A percentile compares a stretch with the other conserved stretches of the same genome.
Evolutionary conservation across 108 stramenopile species (phyloP).

Genomic region (Craspedostauros australis): DNA sequence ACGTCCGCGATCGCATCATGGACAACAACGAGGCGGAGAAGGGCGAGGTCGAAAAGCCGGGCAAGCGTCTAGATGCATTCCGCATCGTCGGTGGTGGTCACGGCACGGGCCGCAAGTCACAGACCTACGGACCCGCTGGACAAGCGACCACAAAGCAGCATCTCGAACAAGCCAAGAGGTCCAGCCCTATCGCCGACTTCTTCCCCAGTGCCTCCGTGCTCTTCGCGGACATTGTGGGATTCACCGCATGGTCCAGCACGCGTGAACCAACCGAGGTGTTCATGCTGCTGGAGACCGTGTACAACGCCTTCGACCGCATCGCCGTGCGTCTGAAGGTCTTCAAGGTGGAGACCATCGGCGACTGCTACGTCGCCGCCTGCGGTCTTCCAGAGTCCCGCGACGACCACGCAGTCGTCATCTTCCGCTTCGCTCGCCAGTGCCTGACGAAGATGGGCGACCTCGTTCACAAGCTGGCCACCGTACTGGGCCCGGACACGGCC

Average conservation of each 20-base stretch:
- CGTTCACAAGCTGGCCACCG: background rate
- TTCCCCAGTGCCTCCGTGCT: slow-evolving; percentile 27
- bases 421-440: slow-evolving; percentile 10
- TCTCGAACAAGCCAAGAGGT: too few relatives aligned
- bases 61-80: too few relatives aligned
- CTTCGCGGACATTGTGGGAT: slow-evolving; percentile 23
- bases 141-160: too few relatives aligned
- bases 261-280: slow-evolving; percentile 7
- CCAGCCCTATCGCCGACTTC: slow-evolving; percentile 24
- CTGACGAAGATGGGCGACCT: slow-evolving; percentile 2
- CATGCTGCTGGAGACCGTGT: slow-evolving; percentile 12
- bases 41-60: background rate
- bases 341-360: slow-evolving; percentile 46
- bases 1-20: slow-evolving; percentile 4
- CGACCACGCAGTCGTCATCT: slow-evolving; percentile 33
- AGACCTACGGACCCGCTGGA: too few relatives aligned
- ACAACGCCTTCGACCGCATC: slow-evolving; percentile 1
- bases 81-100: background rate
- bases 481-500: slow-evolving; percentile 15
- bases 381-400: slow-evolving; percentile 22
- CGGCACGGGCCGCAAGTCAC: too few relatives aligned
- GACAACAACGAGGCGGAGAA: background rate
- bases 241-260: background rate
- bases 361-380: slow-evolving; percentile 3
- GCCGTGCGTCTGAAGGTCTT: slow-evolving; percentile 2